phyloP scores from a whole-genome alignment of 768 basidiomycete genomes.

The Collybia sordida region DNA sequence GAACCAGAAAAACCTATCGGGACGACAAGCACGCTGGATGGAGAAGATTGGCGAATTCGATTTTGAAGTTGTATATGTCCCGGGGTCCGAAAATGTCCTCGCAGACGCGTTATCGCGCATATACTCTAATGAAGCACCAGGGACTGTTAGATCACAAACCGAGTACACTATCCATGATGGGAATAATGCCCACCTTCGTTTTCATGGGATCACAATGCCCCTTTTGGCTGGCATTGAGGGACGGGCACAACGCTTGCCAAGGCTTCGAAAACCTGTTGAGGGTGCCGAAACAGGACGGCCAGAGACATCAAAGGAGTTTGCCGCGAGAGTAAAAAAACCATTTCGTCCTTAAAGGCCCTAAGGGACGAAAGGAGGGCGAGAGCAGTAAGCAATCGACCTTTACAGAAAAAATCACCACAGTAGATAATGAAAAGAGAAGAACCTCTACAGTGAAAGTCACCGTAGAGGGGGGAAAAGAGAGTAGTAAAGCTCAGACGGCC shows the following conservation, averaged over 20 bases:
- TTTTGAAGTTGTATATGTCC: constrained; percentile 1
- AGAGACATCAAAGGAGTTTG: constrained; percentile 8
- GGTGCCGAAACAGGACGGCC: constrained; percentile 1
- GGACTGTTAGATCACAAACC: constrained; percentile 5
- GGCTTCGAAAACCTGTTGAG: background rate
- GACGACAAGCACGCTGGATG: constrained; percentile 2
- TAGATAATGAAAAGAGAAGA: too few species aligned
- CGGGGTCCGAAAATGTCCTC: constrained; percentile 4
- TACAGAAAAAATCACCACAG: too few species aligned
- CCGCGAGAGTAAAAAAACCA: background rate
- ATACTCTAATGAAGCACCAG: constrained; percentile 6
- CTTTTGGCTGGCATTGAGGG: constrained; percentile 5
- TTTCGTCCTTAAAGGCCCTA: constrained; percentile 17
- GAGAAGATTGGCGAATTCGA: constrained; percentile 8
- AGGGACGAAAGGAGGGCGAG: constrained; percentile 15
- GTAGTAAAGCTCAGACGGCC: too few species aligned
- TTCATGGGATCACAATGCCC: constrained; percentile 2
- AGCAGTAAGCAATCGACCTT: background rate
- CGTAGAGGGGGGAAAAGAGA: too few species aligned
- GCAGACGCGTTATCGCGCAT: background rate
- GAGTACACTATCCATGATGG: constrained; percentile 17
- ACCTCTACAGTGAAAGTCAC: too few species aligned
- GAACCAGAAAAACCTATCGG: constrained; percentile 3
- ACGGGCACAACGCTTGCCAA: background rate
- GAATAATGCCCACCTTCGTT: too few species aligned